Base-by-base conservation (phyloP, 2,329 filamentous ascomycete genomes). In the Trichoderma koningii region DNA sequence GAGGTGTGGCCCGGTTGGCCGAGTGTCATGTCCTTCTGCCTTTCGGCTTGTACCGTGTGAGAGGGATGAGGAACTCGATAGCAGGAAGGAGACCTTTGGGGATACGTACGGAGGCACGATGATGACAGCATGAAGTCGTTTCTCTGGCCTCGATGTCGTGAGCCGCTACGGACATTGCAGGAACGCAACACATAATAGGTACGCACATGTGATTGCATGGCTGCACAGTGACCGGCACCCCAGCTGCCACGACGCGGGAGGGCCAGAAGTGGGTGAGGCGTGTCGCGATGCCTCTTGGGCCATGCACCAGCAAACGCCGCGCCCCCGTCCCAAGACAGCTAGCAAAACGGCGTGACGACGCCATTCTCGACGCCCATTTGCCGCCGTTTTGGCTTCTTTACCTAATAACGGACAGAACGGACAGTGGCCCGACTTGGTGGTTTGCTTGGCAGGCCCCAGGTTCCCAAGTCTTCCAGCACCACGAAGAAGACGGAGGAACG, bases 161-260 rank as follows among this genome's bases (percentile, higher is more conserved):
- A 38, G 34, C 34, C 34, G 34, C 10, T 19, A 28, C 38, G 19
- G 48, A 28, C 19, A 3, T 17, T 28, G 15, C 45, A 48, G 21
- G 41, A 19, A 55, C 15, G 23, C 30, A 23, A 42, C 14, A 19
- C 21, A 59, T 28, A 50, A 30, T 15, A n/a, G 28, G 28, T 21
- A 34, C 55, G 28, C 55, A 59, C 55, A 59, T 48, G 55, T 59
- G 55, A 59, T 59, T 59, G 55, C 55, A 59, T 59, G 55, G 42
- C 55, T 30, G 28, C 19, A 14, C 51, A 14, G 55, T 45, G 47
- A 38, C 34, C 42, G 45, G 55, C 28, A 57, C 3, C 21, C 21
- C 47, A 57, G 44, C 34, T 55, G 28, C 50, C 28, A 55, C 51
- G 30, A 14, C 19, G 38, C 55, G 55, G 41, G 26, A 45, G 42